Conservation (phyloP, 2,329 filamentous ascomycete species). For the Reticulascus tulasneorum region DNA sequence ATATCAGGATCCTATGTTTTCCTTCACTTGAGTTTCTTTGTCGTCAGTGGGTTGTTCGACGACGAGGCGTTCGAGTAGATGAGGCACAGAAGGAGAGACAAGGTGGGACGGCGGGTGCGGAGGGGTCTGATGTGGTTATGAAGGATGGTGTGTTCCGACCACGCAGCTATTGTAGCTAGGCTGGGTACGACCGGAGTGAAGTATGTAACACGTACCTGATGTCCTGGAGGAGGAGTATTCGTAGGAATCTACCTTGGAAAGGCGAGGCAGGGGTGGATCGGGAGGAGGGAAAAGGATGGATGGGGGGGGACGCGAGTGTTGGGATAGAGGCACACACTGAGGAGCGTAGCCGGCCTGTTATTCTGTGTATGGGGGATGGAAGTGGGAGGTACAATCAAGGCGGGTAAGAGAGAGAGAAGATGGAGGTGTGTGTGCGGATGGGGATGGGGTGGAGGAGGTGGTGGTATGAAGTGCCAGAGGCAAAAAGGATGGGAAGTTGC, state of each 20-base stretch:
- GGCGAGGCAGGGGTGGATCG: constrained; percentile 1
- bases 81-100: constrained; percentile 8
- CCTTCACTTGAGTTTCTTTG: background rate
- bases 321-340: background rate
- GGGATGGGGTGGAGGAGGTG: too few relatives aligned
- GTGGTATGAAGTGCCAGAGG: too few relatives aligned
- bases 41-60: constrained; percentile 3
- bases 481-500: too few relatives aligned
- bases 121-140: background rate
- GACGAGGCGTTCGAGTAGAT: constrained; percentile 9
- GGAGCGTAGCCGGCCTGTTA: background rate
- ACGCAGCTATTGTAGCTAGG: background rate
- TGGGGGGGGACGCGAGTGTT: background rate
- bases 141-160: background rate
- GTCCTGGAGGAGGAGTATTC: constrained; percentile 7
- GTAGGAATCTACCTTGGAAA: background rate
- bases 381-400: too few relatives aligned
- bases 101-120: constrained; percentile 1
- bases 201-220: constrained; percentile 15
- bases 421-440: too few relatives aligned
- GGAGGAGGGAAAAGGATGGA: background rate
- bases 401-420: too few relatives aligned
- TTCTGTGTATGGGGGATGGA: too few relatives aligned
- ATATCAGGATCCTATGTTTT: background rate
- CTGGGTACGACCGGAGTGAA: constrained; percentile 8